Evolutionary conservation across 2,329 filamentous ascomycete genomes (phyloP).

Genomic region (Penicillium sclerotiorum): DNA sequence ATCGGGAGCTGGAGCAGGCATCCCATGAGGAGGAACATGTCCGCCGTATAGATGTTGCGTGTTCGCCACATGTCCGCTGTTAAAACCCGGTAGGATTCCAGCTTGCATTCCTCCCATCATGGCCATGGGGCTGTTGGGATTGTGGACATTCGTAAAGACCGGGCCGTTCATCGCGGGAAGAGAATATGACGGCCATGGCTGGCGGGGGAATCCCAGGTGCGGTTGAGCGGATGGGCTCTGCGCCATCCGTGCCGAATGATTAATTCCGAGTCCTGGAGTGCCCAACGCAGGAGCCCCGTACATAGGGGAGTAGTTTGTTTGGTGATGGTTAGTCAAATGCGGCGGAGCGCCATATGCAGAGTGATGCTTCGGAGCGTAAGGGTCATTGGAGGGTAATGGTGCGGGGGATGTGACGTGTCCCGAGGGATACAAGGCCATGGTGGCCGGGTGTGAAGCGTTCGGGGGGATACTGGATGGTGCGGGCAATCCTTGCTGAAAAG

Average conservation of each 20-base stretch:
- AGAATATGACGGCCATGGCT: conserved; percentile 55
- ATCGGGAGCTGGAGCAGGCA: conserved; percentile 64
- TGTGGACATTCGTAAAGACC: conserved; percentile 77
- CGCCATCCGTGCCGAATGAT: conserved; percentile 55
- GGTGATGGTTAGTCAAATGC: conserved; percentile 55
- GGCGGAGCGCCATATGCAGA: conserved; percentile 42
- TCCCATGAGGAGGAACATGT: conserved; percentile 57
- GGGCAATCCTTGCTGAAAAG: conserved; percentile 63
- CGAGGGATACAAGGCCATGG: conserved; percentile 40
- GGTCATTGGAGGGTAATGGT: conserved; percentile 62
- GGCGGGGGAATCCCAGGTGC: conserved; percentile 42
- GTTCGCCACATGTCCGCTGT: conserved; percentile 62
- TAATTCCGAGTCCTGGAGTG: conserved; percentile 44
- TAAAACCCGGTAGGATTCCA: conserved; percentile 61
- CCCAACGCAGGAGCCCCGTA: conserved; percentile 33
- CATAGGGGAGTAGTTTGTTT: conserved; percentile 46
- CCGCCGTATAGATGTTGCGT: conserved; percentile 64
- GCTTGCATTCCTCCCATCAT: conserved; percentile 64
- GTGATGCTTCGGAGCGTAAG: conserved; percentile 56
- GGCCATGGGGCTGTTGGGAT: conserved; percentile 71
- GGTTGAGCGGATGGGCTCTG: conserved; percentile 49
- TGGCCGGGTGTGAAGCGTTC: conserved; percentile 44
- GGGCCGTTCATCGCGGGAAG: conserved; percentile 66
- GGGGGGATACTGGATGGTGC: conserved; percentile 50
- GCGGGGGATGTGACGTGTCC: conserved; percentile 46